A percentile compares a stretch with the other conserved stretches of the same genome.
phyloP scores from a whole-genome alignment of 768 basidiomycete genomes.

The Lyophyllum decastes region DNA sequence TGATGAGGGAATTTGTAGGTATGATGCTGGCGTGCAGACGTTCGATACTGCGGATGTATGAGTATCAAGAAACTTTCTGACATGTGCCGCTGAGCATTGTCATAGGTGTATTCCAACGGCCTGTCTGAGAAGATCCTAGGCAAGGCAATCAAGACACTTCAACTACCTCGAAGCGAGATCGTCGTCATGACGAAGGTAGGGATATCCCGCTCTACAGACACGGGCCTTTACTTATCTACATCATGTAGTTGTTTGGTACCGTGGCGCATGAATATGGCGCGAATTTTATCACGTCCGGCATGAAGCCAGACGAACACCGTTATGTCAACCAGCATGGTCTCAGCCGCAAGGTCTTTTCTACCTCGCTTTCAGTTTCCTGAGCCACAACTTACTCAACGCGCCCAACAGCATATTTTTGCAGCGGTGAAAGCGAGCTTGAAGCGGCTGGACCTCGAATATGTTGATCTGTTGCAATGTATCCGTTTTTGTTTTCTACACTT shows the following conservation, averaged over 20 bases:
- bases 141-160: conserved; percentile 66
- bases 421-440: conserved; percentile 61
- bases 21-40: conserved; percentile 64
- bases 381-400: not conserved
- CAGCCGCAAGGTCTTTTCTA: conserved; percentile 24
- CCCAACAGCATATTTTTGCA: conserved; percentile 70
- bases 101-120: conserved; percentile 65
- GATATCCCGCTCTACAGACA: not conserved
- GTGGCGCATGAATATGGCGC: conserved; percentile 26
- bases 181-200: conserved; percentile 77
- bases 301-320: conserved; percentile 38
- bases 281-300: conserved; percentile 7
- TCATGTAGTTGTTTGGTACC: conserved; percentile 35
- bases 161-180: conserved; percentile 72
- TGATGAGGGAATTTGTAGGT: conserved; percentile 29
- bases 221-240: not conserved
- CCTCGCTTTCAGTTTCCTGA: not conserved
- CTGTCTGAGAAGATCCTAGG: conserved; percentile 60
- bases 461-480: conserved; percentile 74
- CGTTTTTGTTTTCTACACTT: not conserved
- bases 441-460: conserved; percentile 72
- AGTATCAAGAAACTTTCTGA: conserved; percentile 20
- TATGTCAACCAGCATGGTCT: conserved; percentile 58
- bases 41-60: conserved; percentile 51
- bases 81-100: not conserved